Evolutionary conservation across 495 filamentous ascomycete genomes (phyloP), one percentile per base, ranked within the genome.

Genomic region (Gamarada debralockiae): DNA sequence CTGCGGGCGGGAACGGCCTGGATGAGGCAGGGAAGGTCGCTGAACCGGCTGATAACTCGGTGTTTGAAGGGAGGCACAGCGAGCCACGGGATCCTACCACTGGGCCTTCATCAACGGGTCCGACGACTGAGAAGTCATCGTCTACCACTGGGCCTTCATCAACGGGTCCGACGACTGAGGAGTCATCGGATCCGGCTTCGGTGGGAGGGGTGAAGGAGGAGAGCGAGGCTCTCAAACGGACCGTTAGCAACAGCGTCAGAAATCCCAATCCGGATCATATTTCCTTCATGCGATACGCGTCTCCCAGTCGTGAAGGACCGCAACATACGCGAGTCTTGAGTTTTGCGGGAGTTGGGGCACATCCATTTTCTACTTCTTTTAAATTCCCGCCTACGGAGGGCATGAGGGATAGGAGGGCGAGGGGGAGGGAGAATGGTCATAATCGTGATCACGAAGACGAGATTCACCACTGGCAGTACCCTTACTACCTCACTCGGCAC

Each of bases 321-420:
- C 27, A 29, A 10, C 53, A 43, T 27, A 24, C 23, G 21, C 50
- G 52, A 1, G 24, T 57, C 8, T 13, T 61, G 23, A 55, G 21
- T 29, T 61, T 61, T 38, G 55, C 43, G 0, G 59, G 55, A 13
- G 59, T 61, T 13, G 59, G 48, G 10, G 54, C 50, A 14, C 46
- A 58, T 36, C 50, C 58, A 20, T 48, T 55, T 43, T 57, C 58
- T 0, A 57, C 50, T 23, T 36, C 54, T 15, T 54, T 36, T 17
- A 34, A 39, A 3, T 27, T 27, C 9, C 53, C 25, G 3, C 17
- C 45, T 21, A 0, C 39, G 10, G 27, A 29, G 27, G 27, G 27
- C 27, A 10, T 29, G 27, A 29, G 27, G 27, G 10, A 10, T 29
- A 29, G 3, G 4, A n/a, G 40, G 53, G 13, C 23, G 4, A 29